Percentiles rank a stretch among this genome's conserved stretches.
Evolutionary conservation across 495 filamentous ascomycete genomes (phyloP).

Genomic region (Aspergillus asperescens): DNA sequence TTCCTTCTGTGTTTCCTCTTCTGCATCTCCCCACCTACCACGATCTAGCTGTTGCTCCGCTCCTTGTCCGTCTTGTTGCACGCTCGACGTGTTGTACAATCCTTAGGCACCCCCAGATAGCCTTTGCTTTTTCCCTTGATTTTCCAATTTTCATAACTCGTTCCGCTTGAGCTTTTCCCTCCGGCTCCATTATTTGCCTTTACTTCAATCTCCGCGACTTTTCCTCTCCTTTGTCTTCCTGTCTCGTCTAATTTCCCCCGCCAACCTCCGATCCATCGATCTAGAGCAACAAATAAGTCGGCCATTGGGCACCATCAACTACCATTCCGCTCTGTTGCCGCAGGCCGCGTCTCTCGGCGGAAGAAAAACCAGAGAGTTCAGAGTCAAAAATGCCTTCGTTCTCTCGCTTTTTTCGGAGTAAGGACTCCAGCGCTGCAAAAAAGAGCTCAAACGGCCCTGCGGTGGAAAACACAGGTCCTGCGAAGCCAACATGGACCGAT

Average conservation of each 20-base stretch:
- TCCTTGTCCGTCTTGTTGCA: constrained; percentile 19
- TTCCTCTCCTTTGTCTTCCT: constrained; percentile 1
- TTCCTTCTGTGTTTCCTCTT: constrained; percentile 4
- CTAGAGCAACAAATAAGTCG: background rate
- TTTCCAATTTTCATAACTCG: constrained; percentile 10
- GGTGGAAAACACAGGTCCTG: constrained; percentile 39
- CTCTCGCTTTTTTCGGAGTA: constrained; percentile 65
- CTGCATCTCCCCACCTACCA: constrained; percentile 9
- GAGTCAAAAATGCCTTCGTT: constrained; percentile 54
- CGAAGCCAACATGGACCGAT: constrained; percentile 81
- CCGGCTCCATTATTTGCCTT: constrained; percentile 4
- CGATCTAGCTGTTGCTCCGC: constrained; percentile 10
- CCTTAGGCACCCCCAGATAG: constrained; percentile 20
- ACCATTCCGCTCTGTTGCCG: constrained; percentile 10
- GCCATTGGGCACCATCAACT: constrained; percentile 9
- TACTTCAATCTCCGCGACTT: constrained; percentile 8
- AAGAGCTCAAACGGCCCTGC: constrained; percentile 53
- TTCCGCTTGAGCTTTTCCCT: constrained; percentile 7
- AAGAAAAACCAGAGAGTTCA: constrained; percentile 12
- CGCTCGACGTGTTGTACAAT: constrained; percentile 28
- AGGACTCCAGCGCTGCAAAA: constrained; percentile 56
- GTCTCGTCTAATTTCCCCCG: background rate
- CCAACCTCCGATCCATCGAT: background rate
- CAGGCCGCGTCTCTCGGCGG: constrained; percentile 17
- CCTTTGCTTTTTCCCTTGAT: constrained; percentile 18